Percentiles rank a stretch among this genome's conserved stretches.
Evolutionary conservation across 2,329 filamentous ascomycete genomes (phyloP).

Genomic region (Xylariomycetidae sp.): DNA sequence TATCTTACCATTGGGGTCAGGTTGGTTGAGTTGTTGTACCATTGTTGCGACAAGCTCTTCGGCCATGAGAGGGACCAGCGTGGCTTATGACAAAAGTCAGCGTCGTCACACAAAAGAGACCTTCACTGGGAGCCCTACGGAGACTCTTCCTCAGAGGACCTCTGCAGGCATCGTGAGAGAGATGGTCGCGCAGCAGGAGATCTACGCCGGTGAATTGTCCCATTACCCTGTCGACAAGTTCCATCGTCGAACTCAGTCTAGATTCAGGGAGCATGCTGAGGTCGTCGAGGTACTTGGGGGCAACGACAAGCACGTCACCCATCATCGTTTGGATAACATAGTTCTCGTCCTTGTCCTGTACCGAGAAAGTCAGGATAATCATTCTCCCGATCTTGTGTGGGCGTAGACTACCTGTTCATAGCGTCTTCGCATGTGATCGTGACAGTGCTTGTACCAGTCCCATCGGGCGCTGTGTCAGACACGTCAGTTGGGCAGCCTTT

Average conservation of each 20-base stretch:
- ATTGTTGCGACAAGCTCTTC: not conserved
- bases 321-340: conserved; percentile 3
- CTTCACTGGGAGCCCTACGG: conserved; percentile 1
- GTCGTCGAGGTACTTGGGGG: conserved; percentile 1
- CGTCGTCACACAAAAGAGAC: not conserved
- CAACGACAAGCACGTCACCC: conserved; percentile 1
- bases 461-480: not conserved
- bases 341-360: conserved; percentile 1
- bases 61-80: not conserved
- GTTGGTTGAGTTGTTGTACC: not conserved
- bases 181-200: conserved; percentile 1
- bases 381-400: not conserved
- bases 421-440: conserved; percentile 1
- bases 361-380: not conserved
- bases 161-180: conserved; percentile 1
- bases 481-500: too few species aligned
- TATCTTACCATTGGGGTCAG: too few species aligned
- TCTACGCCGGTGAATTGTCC: conserved; percentile 1
- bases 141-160: conserved; percentile 1
- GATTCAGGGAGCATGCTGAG: conserved; percentile 4
- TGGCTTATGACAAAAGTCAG: not conserved
- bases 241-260: conserved; percentile 1
- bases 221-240: conserved; percentile 3
- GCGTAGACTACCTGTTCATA: not conserved
- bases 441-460: conserved; percentile 2